phyloP scores from a whole-genome alignment of 306 rosid species.

The Arachis stenosperma region DNA sequence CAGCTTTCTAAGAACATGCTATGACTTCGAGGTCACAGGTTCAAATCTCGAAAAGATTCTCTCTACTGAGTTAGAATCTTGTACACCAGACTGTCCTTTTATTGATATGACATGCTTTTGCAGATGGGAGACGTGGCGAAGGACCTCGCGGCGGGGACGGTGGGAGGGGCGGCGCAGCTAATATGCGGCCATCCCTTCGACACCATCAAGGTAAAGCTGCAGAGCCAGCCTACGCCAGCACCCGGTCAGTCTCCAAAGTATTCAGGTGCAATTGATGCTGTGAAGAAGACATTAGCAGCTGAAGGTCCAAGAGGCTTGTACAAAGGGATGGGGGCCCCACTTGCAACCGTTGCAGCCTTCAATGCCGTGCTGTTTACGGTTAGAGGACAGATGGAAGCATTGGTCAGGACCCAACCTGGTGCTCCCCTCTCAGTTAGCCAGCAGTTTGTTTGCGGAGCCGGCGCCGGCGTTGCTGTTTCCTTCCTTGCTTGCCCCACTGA shows the following conservation, averaged over 20 bases:
- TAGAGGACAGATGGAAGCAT: conserved; percentile 85
- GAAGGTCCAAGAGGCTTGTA: conserved; percentile 94
- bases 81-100: background rate
- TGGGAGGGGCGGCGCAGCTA: conserved; percentile 94
- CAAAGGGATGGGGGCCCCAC: conserved; percentile 99
- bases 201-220: conserved; percentile 98
- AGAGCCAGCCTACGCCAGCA: conserved; percentile 89
- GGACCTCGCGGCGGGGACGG: conserved; percentile 91
- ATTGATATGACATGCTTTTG: conserved; percentile 14
- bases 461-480: conserved; percentile 95
- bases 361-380: conserved; percentile 90
- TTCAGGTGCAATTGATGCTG: conserved; percentile 92
- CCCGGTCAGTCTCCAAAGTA: conserved; percentile 82
- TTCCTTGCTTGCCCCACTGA: conserved; percentile 96
- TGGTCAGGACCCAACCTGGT: conserved; percentile 80
- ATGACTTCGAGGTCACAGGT: no score
- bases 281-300: conserved; percentile 85
- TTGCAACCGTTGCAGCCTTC: conserved; percentile 96
- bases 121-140: conserved; percentile 94
- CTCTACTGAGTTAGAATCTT: no score
- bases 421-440: conserved; percentile 70
- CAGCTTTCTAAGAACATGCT: no score
- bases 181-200: conserved; percentile 93
- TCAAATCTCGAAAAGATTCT: no score
- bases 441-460: conserved; percentile 80